A percentile compares a stretch with the other conserved stretches of the same genome.
phyloP scores from a whole-genome alignment of 2,329 filamentous ascomycete species.

The Scedosporium apiospermum region DNA sequence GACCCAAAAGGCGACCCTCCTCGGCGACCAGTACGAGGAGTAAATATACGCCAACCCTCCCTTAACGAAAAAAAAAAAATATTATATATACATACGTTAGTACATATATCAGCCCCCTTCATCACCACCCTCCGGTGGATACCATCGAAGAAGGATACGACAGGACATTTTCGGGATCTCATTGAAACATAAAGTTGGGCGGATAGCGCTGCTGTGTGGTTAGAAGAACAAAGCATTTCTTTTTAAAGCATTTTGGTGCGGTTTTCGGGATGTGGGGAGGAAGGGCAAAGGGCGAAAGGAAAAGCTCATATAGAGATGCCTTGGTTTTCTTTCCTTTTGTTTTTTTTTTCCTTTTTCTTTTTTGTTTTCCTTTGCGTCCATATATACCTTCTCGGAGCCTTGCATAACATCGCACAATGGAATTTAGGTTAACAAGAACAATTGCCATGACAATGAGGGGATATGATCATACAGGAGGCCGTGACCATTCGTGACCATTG shows the following conservation, averaged over 20 bases:
- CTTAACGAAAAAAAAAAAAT: neutral
- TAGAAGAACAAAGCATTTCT: neutral
- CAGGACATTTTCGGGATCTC: neutral
- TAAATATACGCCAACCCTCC: slow-evolving; percentile 21
- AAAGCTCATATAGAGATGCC: slow-evolving; percentile 1
- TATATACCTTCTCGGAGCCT: slow-evolving; percentile 2
- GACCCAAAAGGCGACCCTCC: slow-evolving; percentile 22
- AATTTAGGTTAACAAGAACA: neutral
- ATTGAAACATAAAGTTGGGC: neutral
- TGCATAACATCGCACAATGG: slow-evolving; percentile 4
- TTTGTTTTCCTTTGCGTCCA: neutral
- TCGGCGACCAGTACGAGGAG: slow-evolving; percentile 59
- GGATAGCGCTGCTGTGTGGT: neutral
- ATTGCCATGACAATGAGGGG: neutral
- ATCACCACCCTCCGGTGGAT: neutral
- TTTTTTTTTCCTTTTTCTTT: neutral
- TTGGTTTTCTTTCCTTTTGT: neutral
- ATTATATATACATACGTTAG: neutral
- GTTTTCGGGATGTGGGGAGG: neutral
- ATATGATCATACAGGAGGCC: neutral
- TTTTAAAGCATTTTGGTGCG: neutral
- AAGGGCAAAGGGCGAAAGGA: neutral
- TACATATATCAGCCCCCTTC: neutral
- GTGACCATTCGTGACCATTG: too few species aligned
- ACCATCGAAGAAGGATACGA: neutral